These are phyloP conservation scores for Knoxdaviesia capensis DNA, from an alignment of 2,329 filamentous ascomycete species.

Conservation along the genomic window DNA sequence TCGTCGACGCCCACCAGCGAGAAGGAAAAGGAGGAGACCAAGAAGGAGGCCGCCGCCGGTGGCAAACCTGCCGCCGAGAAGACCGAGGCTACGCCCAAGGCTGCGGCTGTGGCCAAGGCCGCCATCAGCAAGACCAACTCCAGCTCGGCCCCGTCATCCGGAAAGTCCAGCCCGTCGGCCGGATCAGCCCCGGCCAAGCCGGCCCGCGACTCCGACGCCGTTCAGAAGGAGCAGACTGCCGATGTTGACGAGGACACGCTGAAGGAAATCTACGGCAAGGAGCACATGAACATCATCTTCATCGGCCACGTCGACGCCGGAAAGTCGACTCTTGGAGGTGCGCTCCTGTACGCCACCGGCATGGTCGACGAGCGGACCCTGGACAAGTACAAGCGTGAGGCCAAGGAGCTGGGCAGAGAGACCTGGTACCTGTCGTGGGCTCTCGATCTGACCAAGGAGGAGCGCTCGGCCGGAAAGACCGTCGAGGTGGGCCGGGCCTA, in stretches of 20 bases:
- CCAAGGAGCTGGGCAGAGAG: conserved; percentile 88
- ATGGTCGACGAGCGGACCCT: conserved; percentile 99
- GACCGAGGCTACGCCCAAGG: conserved; percentile 22
- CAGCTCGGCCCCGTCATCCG: conserved; percentile 48
- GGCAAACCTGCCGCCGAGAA: conserved; percentile 18
- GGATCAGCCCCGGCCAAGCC: conserved; percentile 24
- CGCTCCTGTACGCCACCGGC: conserved; percentile 79
- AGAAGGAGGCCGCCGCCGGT: conserved; percentile 9
- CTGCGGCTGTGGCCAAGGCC: conserved; percentile 63
- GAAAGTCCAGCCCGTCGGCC: conserved; percentile 60
- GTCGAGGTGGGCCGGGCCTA: conserved; percentile 91
- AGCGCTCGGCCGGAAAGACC: conserved; percentile 90
- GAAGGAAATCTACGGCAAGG: conserved; percentile 92
- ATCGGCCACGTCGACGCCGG: conserved; percentile 96
- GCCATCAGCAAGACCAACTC: conserved; percentile 84
- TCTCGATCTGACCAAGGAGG: conserved; percentile 90
- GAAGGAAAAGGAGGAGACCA: conserved; percentile 2
- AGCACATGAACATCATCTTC: conserved; percentile 86
- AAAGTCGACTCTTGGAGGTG: conserved; percentile 88
- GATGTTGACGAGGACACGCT: conserved; percentile 55
- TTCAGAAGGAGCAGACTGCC: conserved; percentile 63
- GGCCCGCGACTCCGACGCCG: conserved; percentile 55
- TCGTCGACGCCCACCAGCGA: not conserved
- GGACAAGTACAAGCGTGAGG: conserved; percentile 95
- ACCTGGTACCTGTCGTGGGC: conserved; percentile 99